These are phyloP conservation scores for Ophiostoma ulmi DNA, from an alignment of 2,329 filamentous ascomycete species.

Conservation along the genomic window DNA sequence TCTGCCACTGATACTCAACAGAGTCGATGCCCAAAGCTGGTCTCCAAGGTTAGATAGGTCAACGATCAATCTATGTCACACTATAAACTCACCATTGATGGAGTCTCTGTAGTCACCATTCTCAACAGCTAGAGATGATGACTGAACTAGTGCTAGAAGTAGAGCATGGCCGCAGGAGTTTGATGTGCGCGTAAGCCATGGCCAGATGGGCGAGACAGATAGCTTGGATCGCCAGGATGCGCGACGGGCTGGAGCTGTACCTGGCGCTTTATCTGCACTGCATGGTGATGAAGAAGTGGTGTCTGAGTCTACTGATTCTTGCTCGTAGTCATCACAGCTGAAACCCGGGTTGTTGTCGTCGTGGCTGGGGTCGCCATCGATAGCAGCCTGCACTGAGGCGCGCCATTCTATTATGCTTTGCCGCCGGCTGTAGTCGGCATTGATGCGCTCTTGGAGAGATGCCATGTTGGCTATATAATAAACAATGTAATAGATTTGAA, in stretches of 20 bases:
- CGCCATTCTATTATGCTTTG: slow-evolving; percentile 16
- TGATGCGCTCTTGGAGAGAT: background rate
- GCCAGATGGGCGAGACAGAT: slow-evolving; percentile 14
- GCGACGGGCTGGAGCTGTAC: background rate
- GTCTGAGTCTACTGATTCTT: background rate
- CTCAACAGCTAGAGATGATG: background rate
- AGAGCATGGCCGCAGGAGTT: slow-evolving; percentile 17
- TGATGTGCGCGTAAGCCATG: slow-evolving; percentile 17
- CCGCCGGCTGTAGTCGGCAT: background rate
- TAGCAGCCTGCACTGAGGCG: slow-evolving; percentile 11
- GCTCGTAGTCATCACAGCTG: background rate
- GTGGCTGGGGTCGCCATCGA: background rate
- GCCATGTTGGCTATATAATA: background rate
- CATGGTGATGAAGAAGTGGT: background rate
- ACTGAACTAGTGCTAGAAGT: background rate
- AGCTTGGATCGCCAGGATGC: slow-evolving; percentile 16
- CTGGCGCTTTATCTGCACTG: background rate
- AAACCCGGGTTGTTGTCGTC: background rate
- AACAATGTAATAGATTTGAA: background rate
- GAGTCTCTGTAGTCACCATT: background rate
- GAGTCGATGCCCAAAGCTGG: slow-evolving; percentile 20
- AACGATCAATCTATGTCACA: background rate
- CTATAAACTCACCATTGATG: background rate
- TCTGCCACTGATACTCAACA: slow-evolving; percentile 22
- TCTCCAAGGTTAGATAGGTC: background rate